phyloP scores from a whole-genome alignment of 2,329 filamentous ascomycete genomes.

The Beauveria scarabaeidicola region DNA sequence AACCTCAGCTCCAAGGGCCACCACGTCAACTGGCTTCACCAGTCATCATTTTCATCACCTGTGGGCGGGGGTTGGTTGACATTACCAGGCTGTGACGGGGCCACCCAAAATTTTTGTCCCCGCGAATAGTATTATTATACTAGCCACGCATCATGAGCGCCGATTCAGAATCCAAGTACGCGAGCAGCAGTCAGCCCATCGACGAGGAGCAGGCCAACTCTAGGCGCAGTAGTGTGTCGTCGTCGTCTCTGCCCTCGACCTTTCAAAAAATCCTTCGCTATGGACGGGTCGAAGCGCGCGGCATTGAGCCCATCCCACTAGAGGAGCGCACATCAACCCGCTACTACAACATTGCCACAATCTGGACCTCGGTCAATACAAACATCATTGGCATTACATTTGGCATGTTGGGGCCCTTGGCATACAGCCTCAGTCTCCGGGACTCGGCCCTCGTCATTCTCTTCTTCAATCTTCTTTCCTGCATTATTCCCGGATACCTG shows the following conservation, averaged over 20 bases:
- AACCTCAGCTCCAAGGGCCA: background rate
- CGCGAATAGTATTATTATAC: background rate
- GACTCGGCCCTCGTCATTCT: conserved; percentile 51
- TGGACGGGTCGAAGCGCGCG: conserved; percentile 34
- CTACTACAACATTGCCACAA: conserved; percentile 37
- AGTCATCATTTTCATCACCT: too few species aligned
- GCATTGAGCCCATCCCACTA: conserved; percentile 34
- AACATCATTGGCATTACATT: conserved; percentile 49
- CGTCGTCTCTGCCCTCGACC: background rate
- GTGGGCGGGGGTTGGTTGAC: too few species aligned
- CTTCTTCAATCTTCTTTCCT: conserved; percentile 52
- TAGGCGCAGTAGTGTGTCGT: background rate
- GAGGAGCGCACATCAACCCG: conserved; percentile 32
- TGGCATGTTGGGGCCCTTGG: conserved; percentile 51
- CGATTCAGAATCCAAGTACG: background rate
- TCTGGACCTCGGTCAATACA: conserved; percentile 41
- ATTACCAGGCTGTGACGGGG: background rate
- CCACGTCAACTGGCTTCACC: too few species aligned
- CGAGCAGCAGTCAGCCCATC: background rate
- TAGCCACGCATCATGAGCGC: background rate
- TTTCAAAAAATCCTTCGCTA: conserved; percentile 23
- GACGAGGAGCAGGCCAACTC: conserved; percentile 6
- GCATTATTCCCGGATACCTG: conserved; percentile 46
- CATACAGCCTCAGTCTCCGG: conserved; percentile 46
- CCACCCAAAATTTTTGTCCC: background rate